Evolutionary conservation across 2,329 filamentous ascomycete species (phyloP), one percentile per base, ranked within the genome.

Genomic region (Trichoderma sp.): DNA sequence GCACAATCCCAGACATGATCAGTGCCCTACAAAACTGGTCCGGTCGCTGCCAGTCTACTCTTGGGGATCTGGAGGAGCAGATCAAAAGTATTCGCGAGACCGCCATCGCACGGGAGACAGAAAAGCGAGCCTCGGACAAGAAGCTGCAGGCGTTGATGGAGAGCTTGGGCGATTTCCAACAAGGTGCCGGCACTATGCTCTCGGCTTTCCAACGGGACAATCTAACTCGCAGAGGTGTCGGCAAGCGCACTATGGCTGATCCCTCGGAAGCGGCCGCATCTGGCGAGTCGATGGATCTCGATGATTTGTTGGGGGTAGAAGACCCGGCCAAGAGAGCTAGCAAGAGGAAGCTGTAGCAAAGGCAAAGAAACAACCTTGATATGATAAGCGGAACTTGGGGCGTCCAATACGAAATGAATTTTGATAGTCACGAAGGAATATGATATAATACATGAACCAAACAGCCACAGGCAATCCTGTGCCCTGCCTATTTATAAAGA

Each of bases 31-130:
- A 84, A 34, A 84, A 85, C 66, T 99, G 94, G 94, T 89, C 90
- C 63, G 82, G 80, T n/a, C 89, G 93, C 68, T 98, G 94, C 81
- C 86, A 87, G 6, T 80, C 83, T 4, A 92, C 93, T 2, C 87
- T 97, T 2, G 81, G 80, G 0, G 90, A 91, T 34, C 86, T 99
- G 4, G 93, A 97, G 71, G 81, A 82, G 1, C 90, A 97, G 77
- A 91, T 97, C 67, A 83, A 83, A 15, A 82, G 79, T 35, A 89
- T 97, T 70, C 89, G 87, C 71, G 78, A 79, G 2, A 81, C 83
- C 1, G 90, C 91, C 1, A 79, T 82, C 32, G 77, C 80, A 57
- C 83, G 88, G 17, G 84, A 86, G 48, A 81, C 77, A 12, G 84
- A 86, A 57, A 82, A 84, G 59, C 76, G 80, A 7, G 81, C 78